Evolutionary conservation across 495 filamentous ascomycete genomes (phyloP).

Genomic region (Penicillium daleae): DNA sequence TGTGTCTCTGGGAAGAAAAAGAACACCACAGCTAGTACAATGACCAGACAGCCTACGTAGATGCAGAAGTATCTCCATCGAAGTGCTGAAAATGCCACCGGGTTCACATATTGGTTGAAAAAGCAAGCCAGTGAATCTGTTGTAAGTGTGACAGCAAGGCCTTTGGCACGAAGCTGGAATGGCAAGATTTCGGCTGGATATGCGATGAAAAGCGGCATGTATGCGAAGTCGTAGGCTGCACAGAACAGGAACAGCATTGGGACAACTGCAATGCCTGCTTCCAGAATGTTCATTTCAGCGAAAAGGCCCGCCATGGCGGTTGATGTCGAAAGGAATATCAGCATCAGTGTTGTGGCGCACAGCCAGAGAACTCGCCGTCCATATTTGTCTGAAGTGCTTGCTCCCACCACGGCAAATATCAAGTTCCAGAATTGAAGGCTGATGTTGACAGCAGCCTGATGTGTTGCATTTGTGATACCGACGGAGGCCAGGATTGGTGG

Average conservation of each 20-base stretch:
- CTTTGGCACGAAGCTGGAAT: constrained; percentile 69
- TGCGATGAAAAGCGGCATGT: constrained; percentile 62
- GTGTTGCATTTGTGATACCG: constrained; percentile 52
- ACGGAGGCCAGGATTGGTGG: constrained; percentile 56
- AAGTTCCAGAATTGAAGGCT: constrained; percentile 36
- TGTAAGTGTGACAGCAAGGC: constrained; percentile 65
- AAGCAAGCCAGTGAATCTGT: constrained; percentile 59
- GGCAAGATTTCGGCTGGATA: constrained; percentile 68
- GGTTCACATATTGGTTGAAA: constrained; percentile 60
- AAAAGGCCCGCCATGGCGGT: constrained; percentile 58
- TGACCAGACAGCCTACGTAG: constrained; percentile 13
- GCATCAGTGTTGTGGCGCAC: constrained; percentile 58
- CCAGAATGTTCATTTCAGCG: constrained; percentile 45
- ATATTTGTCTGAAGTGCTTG: constrained; percentile 58
- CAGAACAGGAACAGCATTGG: constrained; percentile 65
- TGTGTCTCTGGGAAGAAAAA: constrained; percentile 19
- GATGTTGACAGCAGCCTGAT: constrained; percentile 45
- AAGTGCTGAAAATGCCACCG: constrained; percentile 49
- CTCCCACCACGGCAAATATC: constrained; percentile 46
- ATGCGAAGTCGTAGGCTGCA: constrained; percentile 60
- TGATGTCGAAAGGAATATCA: constrained; percentile 58
- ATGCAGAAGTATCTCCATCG: constrained; percentile 47
- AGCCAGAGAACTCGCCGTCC: constrained; percentile 62
- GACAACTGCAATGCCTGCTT: constrained; percentile 57
- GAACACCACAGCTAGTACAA: constrained; percentile 10